phyloP scores from a whole-genome alignment of 345 rosid species.

The Hypericum androsaemum region DNA sequence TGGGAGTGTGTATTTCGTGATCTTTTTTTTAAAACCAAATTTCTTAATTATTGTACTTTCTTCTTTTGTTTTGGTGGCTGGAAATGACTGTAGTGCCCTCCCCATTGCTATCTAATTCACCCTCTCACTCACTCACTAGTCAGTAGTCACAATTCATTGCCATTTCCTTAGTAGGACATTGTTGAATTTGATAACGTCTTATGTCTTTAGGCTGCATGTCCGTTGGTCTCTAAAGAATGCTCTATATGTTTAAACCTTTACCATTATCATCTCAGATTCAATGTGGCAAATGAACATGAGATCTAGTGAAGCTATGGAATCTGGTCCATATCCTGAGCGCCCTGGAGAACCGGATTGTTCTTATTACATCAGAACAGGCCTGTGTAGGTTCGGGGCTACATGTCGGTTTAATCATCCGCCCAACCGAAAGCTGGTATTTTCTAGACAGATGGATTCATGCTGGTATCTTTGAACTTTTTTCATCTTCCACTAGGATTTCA shows the following conservation, averaged over 20 bases:
- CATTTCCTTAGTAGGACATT: too few species aligned
- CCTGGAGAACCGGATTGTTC: constrained; percentile 96
- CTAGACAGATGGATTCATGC: neutral
- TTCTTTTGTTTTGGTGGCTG: too few species aligned
- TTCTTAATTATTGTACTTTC: too few species aligned
- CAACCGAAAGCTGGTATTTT: constrained; percentile 80
- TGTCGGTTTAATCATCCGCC: constrained; percentile 71
- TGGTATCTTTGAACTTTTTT: neutral
- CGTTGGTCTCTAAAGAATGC: constrained; percentile 11
- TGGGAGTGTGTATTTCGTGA: too few species aligned
- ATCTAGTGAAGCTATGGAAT: constrained; percentile 55
- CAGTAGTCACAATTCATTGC: too few species aligned
- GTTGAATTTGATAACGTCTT: too few species aligned
- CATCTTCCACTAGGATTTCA: neutral
- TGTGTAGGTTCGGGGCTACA: constrained; percentile 77
- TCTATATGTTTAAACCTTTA: constrained; percentile 10
- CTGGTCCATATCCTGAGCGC: constrained; percentile 71
- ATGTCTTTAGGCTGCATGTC: too few species aligned
- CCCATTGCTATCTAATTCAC: too few species aligned
- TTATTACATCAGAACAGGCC: constrained; percentile 94
- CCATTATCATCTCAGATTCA: constrained; percentile 43
- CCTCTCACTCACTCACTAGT: too few species aligned
- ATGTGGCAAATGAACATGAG: constrained; percentile 88
- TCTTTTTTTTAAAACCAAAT: too few species aligned
- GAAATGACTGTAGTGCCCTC: too few species aligned